Conservation (phyloP, 768 basidiomycete genomes). For the Boletus rubroflammeus region DNA sequence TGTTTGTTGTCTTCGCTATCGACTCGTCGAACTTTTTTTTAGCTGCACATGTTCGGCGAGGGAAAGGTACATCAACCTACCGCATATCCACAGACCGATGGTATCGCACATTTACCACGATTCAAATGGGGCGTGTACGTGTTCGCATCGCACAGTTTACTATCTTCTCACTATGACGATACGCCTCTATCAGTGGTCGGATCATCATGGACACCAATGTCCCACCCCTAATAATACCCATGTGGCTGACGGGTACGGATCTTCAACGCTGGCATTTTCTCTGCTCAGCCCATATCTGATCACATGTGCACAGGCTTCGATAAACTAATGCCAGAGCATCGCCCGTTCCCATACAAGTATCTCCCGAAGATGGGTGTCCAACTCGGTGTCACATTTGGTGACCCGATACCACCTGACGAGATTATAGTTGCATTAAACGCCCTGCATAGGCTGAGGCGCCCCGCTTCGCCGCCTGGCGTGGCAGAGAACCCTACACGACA, state of each 20-base stretch:
- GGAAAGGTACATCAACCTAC: slow-evolving; percentile 79
- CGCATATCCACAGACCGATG: slow-evolving; percentile 42
- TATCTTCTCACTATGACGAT: slow-evolving; percentile 1
- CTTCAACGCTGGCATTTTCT: not conserved
- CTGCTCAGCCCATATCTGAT: not conserved
- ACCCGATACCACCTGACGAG: slow-evolving; percentile 53
- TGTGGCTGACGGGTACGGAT: slow-evolving; percentile 82
- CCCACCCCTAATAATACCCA: slow-evolving; percentile 82
- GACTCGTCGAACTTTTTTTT: not conserved
- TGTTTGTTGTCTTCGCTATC: not conserved
- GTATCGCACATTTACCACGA: slow-evolving; percentile 52
- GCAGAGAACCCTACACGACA: not conserved
- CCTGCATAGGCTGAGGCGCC: not conserved
- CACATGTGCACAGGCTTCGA: slow-evolving; percentile 59
- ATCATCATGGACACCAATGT: slow-evolving; percentile 67
- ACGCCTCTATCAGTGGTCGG: slow-evolving; percentile 53
- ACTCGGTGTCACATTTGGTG: slow-evolving; percentile 77
- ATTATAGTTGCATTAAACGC: slow-evolving; percentile 27
- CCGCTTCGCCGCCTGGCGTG: not conserved
- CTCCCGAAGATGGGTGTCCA: slow-evolving; percentile 58
- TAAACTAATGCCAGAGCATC: slow-evolving; percentile 84
- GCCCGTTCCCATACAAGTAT: slow-evolving; percentile 70
- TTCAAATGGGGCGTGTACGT: slow-evolving; percentile 98
- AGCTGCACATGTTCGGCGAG: slow-evolving; percentile 92
- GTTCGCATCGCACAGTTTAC: not conserved